Base-by-base conservation (phyloP, 805 yeast species). In the Candida germanica region DNA sequence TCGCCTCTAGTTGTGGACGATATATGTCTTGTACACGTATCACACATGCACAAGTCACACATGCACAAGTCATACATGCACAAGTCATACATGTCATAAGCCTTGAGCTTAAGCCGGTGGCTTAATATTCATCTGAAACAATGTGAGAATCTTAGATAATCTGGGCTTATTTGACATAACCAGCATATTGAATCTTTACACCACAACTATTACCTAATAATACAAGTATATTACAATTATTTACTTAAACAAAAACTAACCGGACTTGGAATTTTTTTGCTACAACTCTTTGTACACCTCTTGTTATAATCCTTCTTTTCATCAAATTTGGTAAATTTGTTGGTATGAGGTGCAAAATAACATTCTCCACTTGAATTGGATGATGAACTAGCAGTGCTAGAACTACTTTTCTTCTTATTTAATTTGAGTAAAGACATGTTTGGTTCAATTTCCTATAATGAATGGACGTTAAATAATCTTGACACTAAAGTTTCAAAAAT, bases 271-370 rank as follows among this genome's bases (percentile, higher is more conserved):
- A 44, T 43, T 46, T 32, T 50, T 21, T 37, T 37, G 37, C 57
- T 64, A 30, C 59, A 35, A 16, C 38, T 39, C 29, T 39, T 37
- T 30, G 23, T 54, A 49, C 71, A 67, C 37, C 73, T 53, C 39
- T 59, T 60, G n/a, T 49, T 58, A 46, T 67, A 67, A 43, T 67
- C 73, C 47, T 66, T 66, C 57, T 67, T 67, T 43, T 67, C 73
- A 43, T 67, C 73, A 48, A 67, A 67, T 42, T 62, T 59, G 29
- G 56, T 50, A 43, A 62, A 63, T 14, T 53, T 39, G n/a, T 44
- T 47, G 5, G 42, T 22, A 42, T 38, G 48, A 9, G 39, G 38
- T 15, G 32, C 36, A 17, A 21, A 36, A 18, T 36, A 36, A 19
- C 36, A 30, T 16, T 36, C 39, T 14, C 26, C 18, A 36, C 39